Conservation (phyloP, 768 basidiomycete genomes). For the Amylocystis lapponica region DNA sequence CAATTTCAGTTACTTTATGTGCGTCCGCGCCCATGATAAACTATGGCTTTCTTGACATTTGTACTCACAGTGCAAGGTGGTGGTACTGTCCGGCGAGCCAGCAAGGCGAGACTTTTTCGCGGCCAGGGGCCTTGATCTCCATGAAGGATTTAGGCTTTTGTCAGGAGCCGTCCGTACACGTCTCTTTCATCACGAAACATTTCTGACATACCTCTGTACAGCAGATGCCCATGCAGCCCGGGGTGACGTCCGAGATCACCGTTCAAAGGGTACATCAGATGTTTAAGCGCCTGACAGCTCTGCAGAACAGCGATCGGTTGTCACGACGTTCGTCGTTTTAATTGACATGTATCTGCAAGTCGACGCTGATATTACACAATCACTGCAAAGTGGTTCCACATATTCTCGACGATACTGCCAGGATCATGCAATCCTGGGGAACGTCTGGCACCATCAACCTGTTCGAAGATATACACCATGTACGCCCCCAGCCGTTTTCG, state of each 20-base stretch:
- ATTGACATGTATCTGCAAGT: not conserved
- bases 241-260: slow-evolving; percentile 68
- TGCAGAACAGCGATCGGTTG: slow-evolving; percentile 59
- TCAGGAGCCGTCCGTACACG: slow-evolving; percentile 61
- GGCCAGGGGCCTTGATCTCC: slow-evolving; percentile 66
- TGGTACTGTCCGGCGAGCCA: slow-evolving; percentile 70
- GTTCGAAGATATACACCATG: slow-evolving; percentile 56
- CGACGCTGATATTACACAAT: not conserved
- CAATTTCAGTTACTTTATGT: slow-evolving; percentile 67
- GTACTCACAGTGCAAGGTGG: slow-evolving; percentile 53
- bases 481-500: slow-evolving; percentile 8
- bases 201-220: slow-evolving; percentile 13
- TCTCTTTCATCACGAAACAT: not conserved
- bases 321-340: slow-evolving; percentile 45
- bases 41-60: slow-evolving; percentile 10
- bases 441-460: slow-evolving; percentile 61
- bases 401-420: slow-evolving; percentile 59
- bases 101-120: slow-evolving; percentile 66
- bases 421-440: slow-evolving; percentile 61
- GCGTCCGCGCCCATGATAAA: slow-evolving; percentile 22
- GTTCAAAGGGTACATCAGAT: slow-evolving; percentile 56
- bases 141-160: slow-evolving; percentile 74
- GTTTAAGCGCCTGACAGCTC: slow-evolving; percentile 61
- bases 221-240: slow-evolving; percentile 72
- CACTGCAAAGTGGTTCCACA: slow-evolving; percentile 51